phyloP scores from a whole-genome alignment of 2,329 filamentous ascomycete species.

The Alternaria triticina region DNA sequence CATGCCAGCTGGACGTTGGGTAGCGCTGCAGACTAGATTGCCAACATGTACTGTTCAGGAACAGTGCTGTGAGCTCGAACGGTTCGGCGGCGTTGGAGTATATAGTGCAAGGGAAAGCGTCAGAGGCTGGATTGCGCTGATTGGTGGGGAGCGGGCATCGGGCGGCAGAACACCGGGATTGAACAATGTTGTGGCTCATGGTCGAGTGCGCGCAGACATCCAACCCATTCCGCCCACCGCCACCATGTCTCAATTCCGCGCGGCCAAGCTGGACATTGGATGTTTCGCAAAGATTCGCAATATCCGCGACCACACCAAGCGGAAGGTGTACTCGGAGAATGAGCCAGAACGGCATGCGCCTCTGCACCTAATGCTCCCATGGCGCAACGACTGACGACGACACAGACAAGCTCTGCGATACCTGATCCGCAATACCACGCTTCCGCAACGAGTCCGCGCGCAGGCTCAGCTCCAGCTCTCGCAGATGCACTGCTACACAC shows the following conservation, averaged over 20 bases:
- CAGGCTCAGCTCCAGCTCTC: constrained; percentile 92
- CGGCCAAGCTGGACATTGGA: constrained; percentile 88
- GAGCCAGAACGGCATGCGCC: constrained; percentile 81
- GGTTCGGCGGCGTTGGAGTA: not conserved
- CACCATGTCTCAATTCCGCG: constrained; percentile 73
- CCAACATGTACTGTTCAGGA: not conserved
- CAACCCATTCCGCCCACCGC: constrained; percentile 16
- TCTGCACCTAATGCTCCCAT: constrained; percentile 6
- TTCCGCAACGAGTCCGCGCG: constrained; percentile 80
- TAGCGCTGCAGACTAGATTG: not conserved
- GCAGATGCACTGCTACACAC: constrained; percentile 95
- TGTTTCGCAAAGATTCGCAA: constrained; percentile 85
- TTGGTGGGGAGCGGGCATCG: constrained; percentile 12
- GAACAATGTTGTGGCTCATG: constrained; percentile 12
- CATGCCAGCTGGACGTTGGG: constrained; percentile 23
- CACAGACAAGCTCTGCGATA: constrained; percentile 80
- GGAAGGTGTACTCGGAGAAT: constrained; percentile 84
- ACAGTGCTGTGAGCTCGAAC: not conserved
- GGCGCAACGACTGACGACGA: constrained; percentile 1
- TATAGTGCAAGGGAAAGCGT: not conserved
- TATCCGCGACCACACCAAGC: constrained; percentile 95
- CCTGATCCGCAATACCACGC: constrained; percentile 89
- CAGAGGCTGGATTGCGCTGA: constrained; percentile 6
- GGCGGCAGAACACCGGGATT: constrained; percentile 17
- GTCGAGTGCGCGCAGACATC: constrained; percentile 1